Evolutionary conservation across 2,329 filamentous ascomycete species (phyloP), one percentile per base, ranked within the genome.

Genomic region (Phialophora chinensis): DNA sequence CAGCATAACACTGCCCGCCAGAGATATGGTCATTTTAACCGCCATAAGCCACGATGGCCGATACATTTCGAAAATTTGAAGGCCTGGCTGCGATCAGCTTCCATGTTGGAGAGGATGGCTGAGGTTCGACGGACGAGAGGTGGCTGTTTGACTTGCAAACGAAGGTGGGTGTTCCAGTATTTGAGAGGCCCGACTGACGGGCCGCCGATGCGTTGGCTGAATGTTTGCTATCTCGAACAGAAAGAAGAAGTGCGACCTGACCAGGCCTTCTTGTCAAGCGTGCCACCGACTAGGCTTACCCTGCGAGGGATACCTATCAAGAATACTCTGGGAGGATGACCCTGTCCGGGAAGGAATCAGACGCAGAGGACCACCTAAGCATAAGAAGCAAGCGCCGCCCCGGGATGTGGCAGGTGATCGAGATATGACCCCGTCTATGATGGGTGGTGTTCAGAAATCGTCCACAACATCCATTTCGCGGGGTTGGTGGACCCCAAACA

Each of bases 191-290:
- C 27, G 27, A 5, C 4, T 5, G 23, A 35, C 42, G 25, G 23
- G 7, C 29, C 20, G 4, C 20, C 49, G 23, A 25, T 53, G n/a
- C 31, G 17, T 44, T n/a, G 38, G 17, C 38, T 44, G 38, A 50
- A 35, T 20, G 23, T 25, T 47, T 52, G 27, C 44, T 17, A 7
- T n/a, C 49, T 23, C 8, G 44, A 11, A 8, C 6, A 60, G 57
- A 29, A 60, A 60, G 17, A 60, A 60, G 27, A 60, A 60, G 49
- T 60, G 57, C 29, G 57, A 60, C 31, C n/a, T 60, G 29, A 31
- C 29, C 5, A 52, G n/a, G 4, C 57, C 44, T 49, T 60, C 42
- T 10, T 60, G 57, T 44, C 7, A 35, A 20, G 49, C 29, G 12
- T 60, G 57, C 29, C 14, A 3, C 1, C 57, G 57, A 23, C 17